Percentiles rank a stretch among this genome's conserved stretches.
Evolutionary conservation across 2,329 filamentous ascomycete species (phyloP).

Genomic region (Aspergillus pseudonomiae): DNA sequence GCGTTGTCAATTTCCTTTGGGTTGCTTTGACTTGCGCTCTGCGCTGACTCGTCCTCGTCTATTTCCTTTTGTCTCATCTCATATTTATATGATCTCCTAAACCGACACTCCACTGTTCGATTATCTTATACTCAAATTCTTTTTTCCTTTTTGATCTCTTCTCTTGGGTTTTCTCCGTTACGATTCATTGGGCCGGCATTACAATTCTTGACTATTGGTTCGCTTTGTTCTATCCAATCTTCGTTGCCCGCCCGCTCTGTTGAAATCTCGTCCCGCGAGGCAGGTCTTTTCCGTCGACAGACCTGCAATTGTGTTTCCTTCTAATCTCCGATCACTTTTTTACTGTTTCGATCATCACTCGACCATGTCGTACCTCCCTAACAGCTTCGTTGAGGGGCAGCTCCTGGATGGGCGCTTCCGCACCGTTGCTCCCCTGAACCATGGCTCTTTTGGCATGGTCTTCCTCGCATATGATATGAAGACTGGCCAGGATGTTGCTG

Average conservation of each 20-base stretch:
- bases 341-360: constrained; percentile 13
- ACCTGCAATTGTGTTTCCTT: background rate
- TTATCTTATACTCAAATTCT: constrained; percentile 24
- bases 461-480: constrained; percentile 83
- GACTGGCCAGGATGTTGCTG: constrained; percentile 80
- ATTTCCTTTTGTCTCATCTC: constrained; percentile 32
- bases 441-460: constrained; percentile 98
- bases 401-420: constrained; percentile 72
- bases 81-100: constrained; percentile 34
- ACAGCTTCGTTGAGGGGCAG: constrained; percentile 38
- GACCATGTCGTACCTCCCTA: constrained; percentile 39
- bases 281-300: background rate
- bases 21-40: constrained; percentile 30
- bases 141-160: constrained; percentile 24
- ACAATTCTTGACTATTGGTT: constrained; percentile 31
- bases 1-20: constrained; percentile 32
- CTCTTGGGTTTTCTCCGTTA: constrained; percentile 30
- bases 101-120: constrained; percentile 23
- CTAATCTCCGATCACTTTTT: background rate
- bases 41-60: constrained; percentile 25
- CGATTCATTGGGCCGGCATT: constrained; percentile 26
- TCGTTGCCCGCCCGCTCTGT: background rate
- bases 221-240: constrained; percentile 27
- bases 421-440: constrained; percentile 92
- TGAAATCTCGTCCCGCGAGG: background rate